phyloP scores from a whole-genome alignment of 1,284 basidiomycete genomes.

The Baeospora myosura region DNA sequence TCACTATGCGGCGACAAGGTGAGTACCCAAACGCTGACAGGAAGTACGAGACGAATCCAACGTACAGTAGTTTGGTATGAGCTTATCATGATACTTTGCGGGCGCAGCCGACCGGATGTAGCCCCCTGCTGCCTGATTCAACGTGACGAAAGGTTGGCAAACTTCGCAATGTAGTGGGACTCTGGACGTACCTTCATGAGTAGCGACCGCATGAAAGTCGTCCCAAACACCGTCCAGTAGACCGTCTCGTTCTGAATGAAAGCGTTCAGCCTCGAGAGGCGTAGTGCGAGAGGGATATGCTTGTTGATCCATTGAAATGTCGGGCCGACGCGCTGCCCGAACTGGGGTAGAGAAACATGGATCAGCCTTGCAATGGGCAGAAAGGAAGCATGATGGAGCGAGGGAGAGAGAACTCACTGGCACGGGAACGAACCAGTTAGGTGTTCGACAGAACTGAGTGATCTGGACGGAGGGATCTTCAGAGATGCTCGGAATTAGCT shows the following conservation, averaged over 20 bases:
- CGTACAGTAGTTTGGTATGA: slow-evolving; percentile 39
- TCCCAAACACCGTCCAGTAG: slow-evolving; percentile 22
- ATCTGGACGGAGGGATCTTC: slow-evolving; percentile 32
- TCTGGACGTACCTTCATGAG: slow-evolving; percentile 13
- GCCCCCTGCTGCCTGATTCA: slow-evolving; percentile 17
- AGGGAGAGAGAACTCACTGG: slow-evolving; percentile 20
- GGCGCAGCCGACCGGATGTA: slow-evolving; percentile 34
- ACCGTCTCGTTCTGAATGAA: slow-evolving; percentile 24
- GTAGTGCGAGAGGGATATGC: too few species aligned
- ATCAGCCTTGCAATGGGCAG: too few species aligned
- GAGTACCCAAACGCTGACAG: slow-evolving; percentile 15
- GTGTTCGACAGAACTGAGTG: slow-evolving; percentile 38
- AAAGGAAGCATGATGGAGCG: neutral
- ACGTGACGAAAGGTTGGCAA: neutral
- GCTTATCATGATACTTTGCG: slow-evolving; percentile 27
- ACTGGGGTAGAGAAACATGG: too few species aligned
- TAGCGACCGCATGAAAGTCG: slow-evolving; percentile 10
- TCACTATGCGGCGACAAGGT: slow-evolving; percentile 20
- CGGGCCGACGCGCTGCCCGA: too few species aligned
- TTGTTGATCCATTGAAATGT: too few species aligned
- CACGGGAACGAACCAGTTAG: slow-evolving; percentile 37
- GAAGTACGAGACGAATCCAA: slow-evolving; percentile 7
- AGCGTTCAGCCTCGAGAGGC: too few species aligned
- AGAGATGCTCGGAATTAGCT: slow-evolving; percentile 37
- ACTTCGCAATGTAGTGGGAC: neutral